Base-by-base conservation (phyloP, 148 eudicot species). In the Beta vulgaris region DNA sequence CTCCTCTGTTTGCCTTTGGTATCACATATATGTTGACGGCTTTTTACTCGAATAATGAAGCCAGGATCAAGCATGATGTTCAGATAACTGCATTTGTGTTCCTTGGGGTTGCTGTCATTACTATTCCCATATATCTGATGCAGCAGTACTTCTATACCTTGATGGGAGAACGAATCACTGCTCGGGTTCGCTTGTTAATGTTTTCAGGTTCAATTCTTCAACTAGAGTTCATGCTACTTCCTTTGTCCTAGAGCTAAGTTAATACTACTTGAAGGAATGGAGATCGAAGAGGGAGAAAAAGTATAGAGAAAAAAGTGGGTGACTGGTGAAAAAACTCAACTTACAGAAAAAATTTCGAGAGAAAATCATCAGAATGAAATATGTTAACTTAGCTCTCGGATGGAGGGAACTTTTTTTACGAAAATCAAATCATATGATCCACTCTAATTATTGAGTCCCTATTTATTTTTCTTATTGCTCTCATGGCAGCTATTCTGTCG, bases 101-200 rank as follows among this genome's bases (percentile, higher is more conserved):
- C 77, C 80, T 89, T 43, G 88, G 79, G 68, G 75, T 63, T 31
- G 88, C 88, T 72, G 29, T 82, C 62, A 62, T 86, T 53, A 85
- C 86, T 23, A 76, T 87, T 68, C 90, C 89, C 13, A 69, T 86
- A 63, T 82, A 91, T 75, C 67, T 87, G 28, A 46, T 89, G 83
- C 93, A 89, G 39, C 93, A 91, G 68, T 89, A 86, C 72, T 86
- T 83, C 72, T 91, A 83, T 57, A 82, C 90, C 15, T 49, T 89
- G 19, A 91, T 89, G 91, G 93, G 96, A 69, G 96, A 91, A 73
- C 86, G 90, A 31, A 85, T 91, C 66, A 87, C 89, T 34, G 69
- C 84, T 53, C 88, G 93, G 7, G 82, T 91, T 61, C 91, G 91
- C 35, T n/a, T 77, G 43, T 29, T 67, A 6, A 91, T 89, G 96